Percentiles rank a stretch among this genome's conserved stretches.
Evolutionary conservation across 352 stramenopile species (phyloP).

Genomic region (Phytophthora hybrid): DNA sequence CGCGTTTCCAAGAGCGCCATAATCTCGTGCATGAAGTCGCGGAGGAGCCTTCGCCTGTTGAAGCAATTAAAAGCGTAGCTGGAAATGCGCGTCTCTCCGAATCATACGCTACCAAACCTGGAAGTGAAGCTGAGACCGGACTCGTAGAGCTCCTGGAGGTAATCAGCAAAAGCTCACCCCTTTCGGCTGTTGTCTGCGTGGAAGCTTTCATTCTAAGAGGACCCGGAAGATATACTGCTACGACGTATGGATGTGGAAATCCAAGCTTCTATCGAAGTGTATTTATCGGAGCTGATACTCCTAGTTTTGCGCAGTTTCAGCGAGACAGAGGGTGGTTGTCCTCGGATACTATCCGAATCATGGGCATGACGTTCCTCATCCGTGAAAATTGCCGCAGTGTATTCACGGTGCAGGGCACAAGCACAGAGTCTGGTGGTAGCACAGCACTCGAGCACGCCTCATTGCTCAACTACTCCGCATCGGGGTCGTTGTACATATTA

Average conservation of each 20-base stretch:
- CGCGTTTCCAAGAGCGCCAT: conserved; percentile 55
- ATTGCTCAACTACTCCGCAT: conserved; percentile 53
- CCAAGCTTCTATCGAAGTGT: conserved; percentile 46
- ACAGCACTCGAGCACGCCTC: conserved; percentile 41
- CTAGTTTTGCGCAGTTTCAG: conserved; percentile 27
- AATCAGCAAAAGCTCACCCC: conserved; percentile 60
- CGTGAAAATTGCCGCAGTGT: conserved; percentile 41
- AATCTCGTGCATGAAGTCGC: conserved; percentile 23
- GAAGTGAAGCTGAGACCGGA: conserved; percentile 50
- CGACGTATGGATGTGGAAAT: conserved; percentile 50
- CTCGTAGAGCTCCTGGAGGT: conserved; percentile 58
- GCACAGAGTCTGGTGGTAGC: not conserved
- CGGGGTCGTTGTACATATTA: conserved; percentile 53
- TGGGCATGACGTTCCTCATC: conserved; percentile 47
- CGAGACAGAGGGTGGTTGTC: conserved; percentile 44
- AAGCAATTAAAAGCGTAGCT: not conserved
- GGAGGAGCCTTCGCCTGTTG: conserved; percentile 4
- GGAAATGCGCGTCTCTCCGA: not conserved
- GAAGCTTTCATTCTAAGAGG: conserved; percentile 52
- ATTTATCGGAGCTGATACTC: conserved; percentile 32
- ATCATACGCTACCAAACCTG: conserved; percentile 29
- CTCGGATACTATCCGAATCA: conserved; percentile 30
- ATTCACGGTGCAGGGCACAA: conserved; percentile 26
- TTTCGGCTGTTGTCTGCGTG: conserved; percentile 54
- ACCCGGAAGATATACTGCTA: conserved; percentile 28